phyloP scores from a whole-genome alignment of 2,329 filamentous ascomycete genomes.

The Chaetomiaceae sp. region DNA sequence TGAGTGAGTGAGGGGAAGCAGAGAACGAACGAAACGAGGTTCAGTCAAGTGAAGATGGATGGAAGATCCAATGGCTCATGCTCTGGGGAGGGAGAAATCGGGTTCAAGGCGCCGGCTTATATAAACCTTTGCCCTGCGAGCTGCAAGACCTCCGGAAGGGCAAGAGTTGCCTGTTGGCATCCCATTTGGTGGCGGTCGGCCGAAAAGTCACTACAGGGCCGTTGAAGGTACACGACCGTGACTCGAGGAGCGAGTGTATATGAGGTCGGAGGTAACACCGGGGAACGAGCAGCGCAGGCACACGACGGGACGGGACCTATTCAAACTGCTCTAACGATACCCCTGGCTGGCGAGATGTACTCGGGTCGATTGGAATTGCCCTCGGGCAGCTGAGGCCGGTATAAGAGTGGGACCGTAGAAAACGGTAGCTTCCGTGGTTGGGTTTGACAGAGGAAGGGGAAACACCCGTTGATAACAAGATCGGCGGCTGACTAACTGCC shows the following conservation, averaged over 20 bases:
- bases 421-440: constrained; percentile 1
- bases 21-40: neutral
- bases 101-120: neutral
- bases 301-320: neutral
- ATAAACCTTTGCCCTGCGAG: too few relatives aligned
- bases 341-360: too few relatives aligned
- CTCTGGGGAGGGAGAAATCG: neutral
- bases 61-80: neutral
- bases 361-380: too few relatives aligned
- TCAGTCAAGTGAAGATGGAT: neutral
- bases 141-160: too few relatives aligned
- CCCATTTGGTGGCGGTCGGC: neutral
- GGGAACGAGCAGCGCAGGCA: constrained; percentile 8
- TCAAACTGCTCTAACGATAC: too few relatives aligned
- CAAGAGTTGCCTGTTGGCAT: constrained; percentile 1
- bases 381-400: neutral
- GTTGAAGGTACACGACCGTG: neutral
- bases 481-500: neutral
- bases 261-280: constrained; percentile 1
- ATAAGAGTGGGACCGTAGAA: neutral
- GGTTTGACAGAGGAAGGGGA: neutral
- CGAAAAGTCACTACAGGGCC: neutral
- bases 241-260: constrained; percentile 10
- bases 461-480: too few relatives aligned
- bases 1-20: too few relatives aligned